Evolutionary conservation across 371 early-diverging fungal species (phyloP), one percentile per base, ranked within the genome.

Genomic region (Blyttiomyces sp.): DNA sequence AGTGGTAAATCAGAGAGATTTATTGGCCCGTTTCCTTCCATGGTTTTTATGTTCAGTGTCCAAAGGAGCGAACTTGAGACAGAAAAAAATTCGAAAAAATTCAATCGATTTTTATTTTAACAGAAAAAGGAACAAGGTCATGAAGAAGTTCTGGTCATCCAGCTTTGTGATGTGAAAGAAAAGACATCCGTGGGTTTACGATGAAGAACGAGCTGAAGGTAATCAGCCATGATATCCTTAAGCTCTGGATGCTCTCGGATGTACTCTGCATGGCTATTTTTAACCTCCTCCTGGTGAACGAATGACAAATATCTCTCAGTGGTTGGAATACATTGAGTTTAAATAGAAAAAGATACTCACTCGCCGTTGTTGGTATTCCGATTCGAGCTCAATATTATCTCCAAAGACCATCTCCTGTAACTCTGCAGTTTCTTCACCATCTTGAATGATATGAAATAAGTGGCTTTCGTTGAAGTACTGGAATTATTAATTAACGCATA

Each of bases 1-100:
- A 93, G 72, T 35, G 93, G 91, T 60, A 95, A 83, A 68, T 91
- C 89, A 49, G 81, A 79, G 50, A 94, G 79, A 70, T 90, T 87
- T 63, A 95, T 89, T 49, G 82, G 82, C n/a, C 45, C 33, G 33
- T 46, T 48, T 7, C 7, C 27, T 42, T 33, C 36, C 52, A 59
- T 57, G 24, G 51, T 0, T 17, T n/a, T n/a, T n/a, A n/a, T n/a
- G n/a, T n/a, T n/a, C n/a, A n/a, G n/a, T n/a, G n/a, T n/a, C n/a
- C n/a, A n/a, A n/a, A n/a, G n/a, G n/a, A n/a, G n/a, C n/a, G n/a
- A n/a, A n/a, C n/a, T n/a, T n/a, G n/a, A n/a, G n/a, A n/a, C n/a
- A n/a, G n/a, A n/a, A n/a, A n/a, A n/a, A n/a, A n/a, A n/a, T n/a
- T n/a, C n/a, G n/a, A n/a, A n/a, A n/a, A n/a, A n/a, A n/a, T n/a